Conservation (phyloP, 179 eudicot genomes). For the Beta corolliflora region DNA sequence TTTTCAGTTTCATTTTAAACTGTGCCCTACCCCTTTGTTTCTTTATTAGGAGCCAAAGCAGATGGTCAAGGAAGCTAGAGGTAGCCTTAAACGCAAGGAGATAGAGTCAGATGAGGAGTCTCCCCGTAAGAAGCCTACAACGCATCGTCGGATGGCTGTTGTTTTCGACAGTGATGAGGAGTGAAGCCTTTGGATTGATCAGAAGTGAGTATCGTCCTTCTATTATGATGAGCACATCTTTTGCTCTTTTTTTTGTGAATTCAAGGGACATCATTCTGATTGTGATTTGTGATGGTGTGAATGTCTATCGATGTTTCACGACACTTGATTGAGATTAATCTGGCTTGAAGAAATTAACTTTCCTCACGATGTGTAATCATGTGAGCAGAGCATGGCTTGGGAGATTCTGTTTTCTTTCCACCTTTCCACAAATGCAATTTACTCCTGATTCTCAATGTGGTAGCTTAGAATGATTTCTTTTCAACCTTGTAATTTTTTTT, state of each 20-base stretch:
- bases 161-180: constrained; percentile 92
- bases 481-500: background rate
- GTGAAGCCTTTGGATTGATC: constrained; percentile 29
- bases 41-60: constrained; percentile 66
- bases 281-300: background rate
- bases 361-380: background rate
- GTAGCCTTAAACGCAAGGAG: constrained; percentile 76
- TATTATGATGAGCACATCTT: background rate
- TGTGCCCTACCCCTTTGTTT: constrained; percentile 3
- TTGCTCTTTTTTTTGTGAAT: background rate
- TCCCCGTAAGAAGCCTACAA: constrained; percentile 64
- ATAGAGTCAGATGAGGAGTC: constrained; percentile 96
- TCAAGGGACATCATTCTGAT: background rate
- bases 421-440: background rate
- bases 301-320: background rate
- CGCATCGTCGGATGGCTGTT: constrained; percentile 83
- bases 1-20: background rate
- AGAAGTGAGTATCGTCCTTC: constrained; percentile 21
- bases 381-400: background rate
- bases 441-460: background rate
- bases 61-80: constrained; percentile 50
- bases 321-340: background rate
- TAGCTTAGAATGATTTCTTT: background rate
- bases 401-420: background rate
- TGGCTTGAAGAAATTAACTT: background rate